A percentile compares a stretch with the other conserved stretches of the same genome.
phyloP scores from a whole-genome alignment of 768 basidiomycete species.

The Amylocystis lapponica region DNA sequence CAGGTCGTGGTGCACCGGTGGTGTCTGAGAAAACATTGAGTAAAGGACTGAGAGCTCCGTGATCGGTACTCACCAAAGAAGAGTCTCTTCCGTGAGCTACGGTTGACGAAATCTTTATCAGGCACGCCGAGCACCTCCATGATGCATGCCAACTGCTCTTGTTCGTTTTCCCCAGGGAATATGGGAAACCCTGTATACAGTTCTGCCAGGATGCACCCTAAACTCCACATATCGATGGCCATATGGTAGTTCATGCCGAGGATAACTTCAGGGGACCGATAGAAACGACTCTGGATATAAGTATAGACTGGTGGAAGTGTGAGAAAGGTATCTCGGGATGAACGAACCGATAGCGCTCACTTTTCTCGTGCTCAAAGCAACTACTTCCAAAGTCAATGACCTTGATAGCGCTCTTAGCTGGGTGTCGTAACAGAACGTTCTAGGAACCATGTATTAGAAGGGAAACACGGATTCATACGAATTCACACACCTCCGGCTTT shows the following conservation, averaged over 20 bases:
- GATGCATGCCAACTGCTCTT: slow-evolving; percentile 96
- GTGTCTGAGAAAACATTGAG: slow-evolving; percentile 53
- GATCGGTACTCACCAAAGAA: slow-evolving; percentile 76
- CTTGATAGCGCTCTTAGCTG: slow-evolving; percentile 93
- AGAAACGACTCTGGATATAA: slow-evolving; percentile 99
- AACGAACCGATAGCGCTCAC: too few species aligned
- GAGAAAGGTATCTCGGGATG: background rate
- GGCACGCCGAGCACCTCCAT: slow-evolving; percentile 98
- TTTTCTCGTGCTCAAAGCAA: slow-evolving; percentile 98
- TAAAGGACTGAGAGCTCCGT: background rate
- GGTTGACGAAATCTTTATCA: slow-evolving; percentile 91
- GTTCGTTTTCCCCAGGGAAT: slow-evolving; percentile 98
- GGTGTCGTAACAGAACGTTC: slow-evolving; percentile 94
- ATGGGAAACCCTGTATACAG: slow-evolving; percentile 97
- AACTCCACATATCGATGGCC: slow-evolving; percentile 99
- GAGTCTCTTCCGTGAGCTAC: slow-evolving; percentile 86
- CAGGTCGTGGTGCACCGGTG: slow-evolving; percentile 86
- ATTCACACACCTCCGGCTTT: slow-evolving; percentile 81
- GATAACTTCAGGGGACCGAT: slow-evolving; percentile 99
- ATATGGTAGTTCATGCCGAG: slow-evolving; percentile 99
- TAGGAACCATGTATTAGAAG: slow-evolving; percentile 26
- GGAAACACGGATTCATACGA: background rate
- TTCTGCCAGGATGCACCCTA: slow-evolving; percentile 97
- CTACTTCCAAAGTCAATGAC: slow-evolving; percentile 99
- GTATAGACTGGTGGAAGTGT: slow-evolving; percentile 72